Conservation (phyloP, 139 green algal species). For the Ostreobium quekettii region DNA sequence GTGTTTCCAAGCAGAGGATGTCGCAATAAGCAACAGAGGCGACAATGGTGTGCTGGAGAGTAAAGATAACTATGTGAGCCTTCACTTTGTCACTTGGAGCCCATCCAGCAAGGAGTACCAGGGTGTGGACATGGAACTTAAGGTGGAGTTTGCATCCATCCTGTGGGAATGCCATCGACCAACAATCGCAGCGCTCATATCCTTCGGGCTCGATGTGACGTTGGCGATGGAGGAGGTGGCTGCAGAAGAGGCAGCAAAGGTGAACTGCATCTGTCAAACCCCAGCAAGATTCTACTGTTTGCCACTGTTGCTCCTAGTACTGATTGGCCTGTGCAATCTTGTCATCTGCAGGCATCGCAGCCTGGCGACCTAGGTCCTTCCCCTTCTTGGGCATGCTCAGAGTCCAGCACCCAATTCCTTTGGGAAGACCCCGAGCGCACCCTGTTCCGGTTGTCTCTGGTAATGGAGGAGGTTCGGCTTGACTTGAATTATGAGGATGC, state of each 20-base stretch:
- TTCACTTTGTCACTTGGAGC: conserved; percentile 38
- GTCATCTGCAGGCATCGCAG: too few species aligned
- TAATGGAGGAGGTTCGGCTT: conserved; percentile 43
- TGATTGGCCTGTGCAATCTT: too few species aligned
- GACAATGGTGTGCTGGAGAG: too few species aligned
- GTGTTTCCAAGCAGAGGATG: too few species aligned
- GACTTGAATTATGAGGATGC: conserved; percentile 50
- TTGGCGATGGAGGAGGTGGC: background rate
- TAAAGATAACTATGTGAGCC: conserved; percentile 19
- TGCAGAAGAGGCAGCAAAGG: background rate
- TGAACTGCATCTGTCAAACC: conserved; percentile 2
- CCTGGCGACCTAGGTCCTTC: too few species aligned
- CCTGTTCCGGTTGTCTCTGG: conserved; percentile 17
- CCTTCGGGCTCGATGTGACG: conserved; percentile 60
- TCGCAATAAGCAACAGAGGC: too few species aligned
- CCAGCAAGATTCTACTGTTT: too few species aligned
- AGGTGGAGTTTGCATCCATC: conserved; percentile 55
- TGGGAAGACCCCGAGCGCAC: background rate
- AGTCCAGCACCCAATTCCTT: too few species aligned
- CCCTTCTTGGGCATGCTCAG: too few species aligned
- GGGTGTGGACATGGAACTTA: conserved; percentile 52
- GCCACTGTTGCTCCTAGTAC: too few species aligned
- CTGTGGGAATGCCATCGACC: conserved; percentile 76
- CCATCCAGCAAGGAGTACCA: conserved; percentile 36
- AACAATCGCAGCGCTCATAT: conserved; percentile 82